Evolutionary conservation across 1,284 basidiomycete species (phyloP).

Genomic region (Porodaedalea pini): DNA sequence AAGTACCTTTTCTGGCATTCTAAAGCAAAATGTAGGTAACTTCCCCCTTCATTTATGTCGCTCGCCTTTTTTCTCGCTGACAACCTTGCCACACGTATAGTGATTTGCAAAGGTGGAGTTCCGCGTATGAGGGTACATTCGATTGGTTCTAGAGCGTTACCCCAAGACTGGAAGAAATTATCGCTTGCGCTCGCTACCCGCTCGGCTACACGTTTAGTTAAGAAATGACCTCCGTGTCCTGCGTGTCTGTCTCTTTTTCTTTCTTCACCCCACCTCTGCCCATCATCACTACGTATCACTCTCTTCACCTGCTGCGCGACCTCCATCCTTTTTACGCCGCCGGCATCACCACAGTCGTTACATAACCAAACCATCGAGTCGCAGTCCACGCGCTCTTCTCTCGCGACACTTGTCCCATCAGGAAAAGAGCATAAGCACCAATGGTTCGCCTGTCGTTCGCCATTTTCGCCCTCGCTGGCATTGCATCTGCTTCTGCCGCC

Average conservation of each 20-base stretch:
- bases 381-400: background rate
- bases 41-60: too few relatives aligned
- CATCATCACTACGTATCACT: background rate
- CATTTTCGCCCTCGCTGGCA: slow-evolving; percentile 19
- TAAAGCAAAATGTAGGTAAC: too few relatives aligned
- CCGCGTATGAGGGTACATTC: background rate
- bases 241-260: background rate
- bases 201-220: too few relatives aligned
- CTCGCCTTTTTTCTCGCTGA: too few relatives aligned
- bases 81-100: too few relatives aligned
- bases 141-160: background rate
- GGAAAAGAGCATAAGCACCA: background rate
- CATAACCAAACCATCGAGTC: background rate
- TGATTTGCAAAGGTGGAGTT: too few relatives aligned
- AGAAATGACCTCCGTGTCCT: too few relatives aligned
- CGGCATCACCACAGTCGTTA: background rate
- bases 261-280: background rate
- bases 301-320: background rate
- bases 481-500: background rate
- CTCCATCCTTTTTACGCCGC: background rate
- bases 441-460: slow-evolving; percentile 9
- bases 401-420: background rate
- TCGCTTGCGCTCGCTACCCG: background rate
- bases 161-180: background rate
- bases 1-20: too few relatives aligned